phyloP scores from a whole-genome alignment of 768 basidiomycete species.

The Termitomyces sp. region DNA sequence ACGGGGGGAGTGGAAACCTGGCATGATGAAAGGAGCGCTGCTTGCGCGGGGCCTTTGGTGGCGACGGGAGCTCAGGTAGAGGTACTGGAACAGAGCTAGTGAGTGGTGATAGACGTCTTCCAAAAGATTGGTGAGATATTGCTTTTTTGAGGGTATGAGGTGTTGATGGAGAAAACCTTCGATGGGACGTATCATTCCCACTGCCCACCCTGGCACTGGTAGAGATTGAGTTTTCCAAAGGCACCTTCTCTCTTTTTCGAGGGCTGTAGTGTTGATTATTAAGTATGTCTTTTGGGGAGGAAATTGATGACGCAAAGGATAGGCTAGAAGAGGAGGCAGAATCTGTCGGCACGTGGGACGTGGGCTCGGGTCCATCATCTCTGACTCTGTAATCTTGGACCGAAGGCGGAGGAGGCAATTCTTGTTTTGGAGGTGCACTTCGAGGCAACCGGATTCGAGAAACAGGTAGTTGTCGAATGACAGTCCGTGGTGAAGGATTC shows the following conservation, averaged over 20 bases:
- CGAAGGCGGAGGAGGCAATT: slow-evolving; percentile 45
- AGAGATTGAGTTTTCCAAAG: slow-evolving; percentile 22
- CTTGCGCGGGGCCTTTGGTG: slow-evolving; percentile 41
- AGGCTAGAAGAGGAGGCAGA: slow-evolving; percentile 36
- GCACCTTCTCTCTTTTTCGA: slow-evolving; percentile 25
- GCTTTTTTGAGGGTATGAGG: slow-evolving; percentile 48
- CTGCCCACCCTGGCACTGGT: slow-evolving; percentile 4
- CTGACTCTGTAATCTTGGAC: slow-evolving; percentile 4
- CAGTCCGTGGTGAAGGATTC: slow-evolving; percentile 27
- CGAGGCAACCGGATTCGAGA: slow-evolving; percentile 42
- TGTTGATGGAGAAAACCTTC: slow-evolving; percentile 16
- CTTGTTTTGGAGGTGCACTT: slow-evolving; percentile 46
- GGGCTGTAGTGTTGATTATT: slow-evolving; percentile 25
- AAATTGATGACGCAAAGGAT: slow-evolving; percentile 41
- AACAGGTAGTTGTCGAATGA: slow-evolving; percentile 41
- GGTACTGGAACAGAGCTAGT: slow-evolving; percentile 23
- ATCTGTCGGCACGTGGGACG: slow-evolving; percentile 17
- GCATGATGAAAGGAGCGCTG: slow-evolving; percentile 65
- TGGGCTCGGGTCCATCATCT: slow-evolving; percentile 15
- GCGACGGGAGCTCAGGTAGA: slow-evolving; percentile 25
- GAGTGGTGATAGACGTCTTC: slow-evolving; percentile 30
- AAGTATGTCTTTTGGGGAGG: slow-evolving; percentile 26
- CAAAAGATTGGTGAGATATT: slow-evolving; percentile 54
- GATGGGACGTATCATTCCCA: slow-evolving; percentile 2
- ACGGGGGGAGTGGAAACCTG: slow-evolving; percentile 52